Conservation (phyloP, 441 rosid genomes). For the Euphorbia celastroides region DNA sequence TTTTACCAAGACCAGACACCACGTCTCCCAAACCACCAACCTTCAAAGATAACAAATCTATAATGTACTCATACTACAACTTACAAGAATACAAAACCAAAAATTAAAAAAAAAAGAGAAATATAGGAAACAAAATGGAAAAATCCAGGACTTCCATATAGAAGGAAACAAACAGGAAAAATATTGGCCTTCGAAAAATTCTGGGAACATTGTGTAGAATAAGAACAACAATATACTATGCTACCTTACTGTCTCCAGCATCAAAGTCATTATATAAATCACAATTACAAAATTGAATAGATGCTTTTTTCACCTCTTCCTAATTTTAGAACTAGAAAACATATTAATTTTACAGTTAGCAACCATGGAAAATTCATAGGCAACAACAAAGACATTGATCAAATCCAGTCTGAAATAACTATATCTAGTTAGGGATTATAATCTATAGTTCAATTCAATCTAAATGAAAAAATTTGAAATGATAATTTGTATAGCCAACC, state of each 20-base stretch:
- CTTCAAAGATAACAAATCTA: constrained; percentile 23
- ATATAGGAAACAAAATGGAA: neutral
- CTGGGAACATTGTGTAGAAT: neutral
- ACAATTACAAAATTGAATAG: neutral
- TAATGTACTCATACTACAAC: neutral
- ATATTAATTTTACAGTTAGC: neutral
- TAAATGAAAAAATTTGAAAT: neutral
- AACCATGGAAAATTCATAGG: neutral
- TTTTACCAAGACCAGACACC: constrained; percentile 87
- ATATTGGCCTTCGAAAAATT: neutral
- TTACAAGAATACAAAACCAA: neutral
- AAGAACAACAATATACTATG: neutral
- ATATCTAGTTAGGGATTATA: neutral
- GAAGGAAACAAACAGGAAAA: neutral
- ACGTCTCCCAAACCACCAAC: constrained; percentile 99
- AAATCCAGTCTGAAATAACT: neutral
- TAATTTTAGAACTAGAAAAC: neutral
- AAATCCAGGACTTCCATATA: neutral
- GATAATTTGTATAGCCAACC: no score
- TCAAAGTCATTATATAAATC: neutral
- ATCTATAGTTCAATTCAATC: neutral
- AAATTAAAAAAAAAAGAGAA: neutral
- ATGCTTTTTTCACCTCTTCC: neutral
- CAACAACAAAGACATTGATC: neutral
- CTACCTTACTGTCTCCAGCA: neutral